Conservation (phyloP, 768 basidiomycete species). For the Lentinus brumalis region DNA sequence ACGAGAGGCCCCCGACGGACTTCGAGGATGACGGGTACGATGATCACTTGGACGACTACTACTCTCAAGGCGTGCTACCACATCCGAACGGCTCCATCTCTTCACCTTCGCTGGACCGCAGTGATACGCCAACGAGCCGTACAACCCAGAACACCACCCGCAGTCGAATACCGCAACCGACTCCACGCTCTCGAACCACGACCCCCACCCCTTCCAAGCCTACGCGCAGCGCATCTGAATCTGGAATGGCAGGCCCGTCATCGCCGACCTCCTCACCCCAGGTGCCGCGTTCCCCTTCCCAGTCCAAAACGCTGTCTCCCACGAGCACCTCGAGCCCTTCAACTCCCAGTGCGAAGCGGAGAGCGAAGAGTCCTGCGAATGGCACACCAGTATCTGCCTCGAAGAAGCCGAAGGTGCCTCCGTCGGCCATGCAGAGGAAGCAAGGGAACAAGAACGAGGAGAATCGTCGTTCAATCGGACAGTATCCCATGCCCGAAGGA, state of each 20-base stretch:
- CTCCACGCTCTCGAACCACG: slow-evolving; percentile 47
- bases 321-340: slow-evolving; percentile 17
- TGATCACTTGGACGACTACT: slow-evolving; percentile 38
- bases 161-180: slow-evolving; percentile 24
- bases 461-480: slow-evolving; percentile 60
- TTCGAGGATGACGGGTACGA: slow-evolving; percentile 48
- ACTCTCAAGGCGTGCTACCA: slow-evolving; percentile 13
- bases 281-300: slow-evolving; percentile 23
- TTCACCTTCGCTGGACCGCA: slow-evolving; percentile 25
- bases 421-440: slow-evolving; percentile 32
- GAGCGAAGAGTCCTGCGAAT: slow-evolving; percentile 50
- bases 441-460: slow-evolving; percentile 44
- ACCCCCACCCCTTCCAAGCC: slow-evolving; percentile 45
- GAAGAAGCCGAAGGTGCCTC: slow-evolving; percentile 40
- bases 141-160: slow-evolving; percentile 14
- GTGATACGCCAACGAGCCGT: slow-evolving; percentile 25
- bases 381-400: slow-evolving; percentile 39
- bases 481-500: slow-evolving; percentile 65
- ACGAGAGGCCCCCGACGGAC: slow-evolving; percentile 78
- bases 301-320: slow-evolving; percentile 14
- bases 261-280: slow-evolving; percentile 17
- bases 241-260: slow-evolving; percentile 17
- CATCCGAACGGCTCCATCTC: slow-evolving; percentile 25
- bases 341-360: slow-evolving; percentile 37
- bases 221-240: slow-evolving; percentile 40